Evolutionary conservation across 768 basidiomycete species (phyloP).

Genomic region (Rhodocollybia butyracea): DNA sequence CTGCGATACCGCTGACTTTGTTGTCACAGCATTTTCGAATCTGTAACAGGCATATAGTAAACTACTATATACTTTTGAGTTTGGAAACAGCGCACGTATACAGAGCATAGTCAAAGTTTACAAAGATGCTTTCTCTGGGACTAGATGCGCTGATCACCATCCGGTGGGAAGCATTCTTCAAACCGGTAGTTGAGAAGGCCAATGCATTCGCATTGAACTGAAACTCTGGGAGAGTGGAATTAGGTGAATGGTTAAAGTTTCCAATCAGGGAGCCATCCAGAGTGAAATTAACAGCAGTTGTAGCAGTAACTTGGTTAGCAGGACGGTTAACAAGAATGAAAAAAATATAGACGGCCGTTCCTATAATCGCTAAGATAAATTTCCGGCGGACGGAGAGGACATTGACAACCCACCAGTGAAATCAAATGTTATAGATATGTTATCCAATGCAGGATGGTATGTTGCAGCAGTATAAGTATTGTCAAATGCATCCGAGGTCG

Average conservation of each 20-base stretch:
- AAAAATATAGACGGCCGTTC: slow-evolving; percentile 27
- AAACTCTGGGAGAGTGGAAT: slow-evolving; percentile 15
- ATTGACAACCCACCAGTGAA: slow-evolving; percentile 12
- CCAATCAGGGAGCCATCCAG: slow-evolving; percentile 23
- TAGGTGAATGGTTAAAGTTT: slow-evolving; percentile 25
- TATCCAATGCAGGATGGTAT: slow-evolving; percentile 4
- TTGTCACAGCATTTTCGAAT: too few species aligned
- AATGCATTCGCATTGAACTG: slow-evolving; percentile 24
- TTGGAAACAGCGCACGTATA: slow-evolving; percentile 34
- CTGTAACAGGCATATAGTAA: too few species aligned
- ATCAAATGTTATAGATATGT: slow-evolving; percentile 4
- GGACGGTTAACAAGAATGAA: slow-evolving; percentile 36
- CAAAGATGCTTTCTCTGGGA: slow-evolving; percentile 23
- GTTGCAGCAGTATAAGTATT: slow-evolving; percentile 21
- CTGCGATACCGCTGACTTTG: too few species aligned
- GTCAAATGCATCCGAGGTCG: slow-evolving; percentile 9
- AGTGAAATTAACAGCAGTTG: slow-evolving; percentile 28
- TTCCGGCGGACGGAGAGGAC: background rate
- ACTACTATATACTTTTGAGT: background rate
- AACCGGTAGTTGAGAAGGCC: slow-evolving; percentile 23
- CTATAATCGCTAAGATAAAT: slow-evolving; percentile 6
- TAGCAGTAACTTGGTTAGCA: slow-evolving; percentile 19
- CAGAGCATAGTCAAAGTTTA: slow-evolving; percentile 39
- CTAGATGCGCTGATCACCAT: slow-evolving; percentile 30
- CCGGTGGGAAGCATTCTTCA: slow-evolving; percentile 26